These are phyloP conservation scores for Aspergillus tubingensis DNA, from an alignment of 2,329 filamentous ascomycete genomes.

Conservation along the genomic window DNA sequence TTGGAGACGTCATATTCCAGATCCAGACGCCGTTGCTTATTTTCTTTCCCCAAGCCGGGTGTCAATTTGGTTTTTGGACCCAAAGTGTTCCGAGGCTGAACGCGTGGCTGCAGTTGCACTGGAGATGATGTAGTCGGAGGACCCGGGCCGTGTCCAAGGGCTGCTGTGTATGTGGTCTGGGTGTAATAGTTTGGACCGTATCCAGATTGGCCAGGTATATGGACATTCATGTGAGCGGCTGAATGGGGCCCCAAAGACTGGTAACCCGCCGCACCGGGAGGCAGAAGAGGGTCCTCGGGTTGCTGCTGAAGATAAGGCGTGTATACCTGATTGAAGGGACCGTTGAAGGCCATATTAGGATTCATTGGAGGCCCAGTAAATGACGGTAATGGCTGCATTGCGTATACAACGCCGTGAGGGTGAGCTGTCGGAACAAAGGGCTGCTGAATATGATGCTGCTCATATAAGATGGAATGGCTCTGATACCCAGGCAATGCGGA, in stretches of 20 bases:
- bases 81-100: constrained; percentile 9
- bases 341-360: constrained; percentile 26
- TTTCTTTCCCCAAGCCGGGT: constrained; percentile 7
- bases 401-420: constrained; percentile 33
- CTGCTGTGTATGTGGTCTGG: constrained; percentile 25
- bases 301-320: constrained; percentile 31
- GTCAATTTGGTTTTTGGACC: neutral
- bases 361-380: constrained; percentile 21
- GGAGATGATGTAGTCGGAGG: constrained; percentile 4
- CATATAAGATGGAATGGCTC: constrained; percentile 27
- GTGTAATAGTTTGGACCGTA: constrained; percentile 31
- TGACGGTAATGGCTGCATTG: constrained; percentile 30
- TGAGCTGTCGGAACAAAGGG: constrained; percentile 28
- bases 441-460: constrained; percentile 30
- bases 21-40: constrained; percentile 9
- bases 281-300: constrained; percentile 18
- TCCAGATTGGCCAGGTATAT: constrained; percentile 22
- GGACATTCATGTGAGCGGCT: constrained; percentile 20
- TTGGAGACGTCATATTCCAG: constrained; percentile 36
- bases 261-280: constrained; percentile 21
- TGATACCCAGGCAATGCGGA: constrained; percentile 32
- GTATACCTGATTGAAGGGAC: constrained; percentile 30
- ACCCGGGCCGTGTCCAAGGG: constrained; percentile 22
- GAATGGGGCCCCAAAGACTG: constrained; percentile 23
- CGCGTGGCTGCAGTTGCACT: constrained; percentile 10